Base-by-base conservation (phyloP, 108 stramenopile species). In the Pinguiococcus pyrenoidosus region DNA sequence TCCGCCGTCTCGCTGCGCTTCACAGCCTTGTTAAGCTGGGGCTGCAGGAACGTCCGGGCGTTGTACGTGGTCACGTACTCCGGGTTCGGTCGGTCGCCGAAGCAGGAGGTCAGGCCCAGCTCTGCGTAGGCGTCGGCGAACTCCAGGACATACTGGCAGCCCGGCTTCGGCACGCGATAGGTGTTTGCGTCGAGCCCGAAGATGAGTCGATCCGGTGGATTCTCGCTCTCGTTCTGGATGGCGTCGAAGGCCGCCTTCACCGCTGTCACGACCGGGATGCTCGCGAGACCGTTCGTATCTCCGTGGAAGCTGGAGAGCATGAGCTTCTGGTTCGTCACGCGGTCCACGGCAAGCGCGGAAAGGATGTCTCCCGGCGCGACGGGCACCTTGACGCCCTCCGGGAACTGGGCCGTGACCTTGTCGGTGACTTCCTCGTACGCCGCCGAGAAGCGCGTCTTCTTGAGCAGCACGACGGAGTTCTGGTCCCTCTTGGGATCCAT, bases 181-280 rank as follows among this genome's bases (percentile, higher is more conserved):
- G 79, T 81, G 56, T 87, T 87, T 32, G 85, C 85, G 62, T 87
- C 85, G 50, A 87, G 46, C 3, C 85, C 85, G 62, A 87, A 87
- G 32, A 87, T 49, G 2, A 87, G 71, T n/a, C 40, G 46, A 34
- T 16, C 12, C 6, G 6, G 7, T 4, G 50, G 50, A 4, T 42
- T 32, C 13, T 39, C 7, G 34, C 6, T 13, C 6, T 23, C 5
- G 37, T n/a, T n/a, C n/a, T n/a, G n/a, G n/a, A n/a, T n/a, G 56
- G 48, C n/a, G 8, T 77, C 72, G 20, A 62, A 29, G 39, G 65
- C 66, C 14, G 56, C 40, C 40, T 27, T 34, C 27, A 80, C 54
- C 29, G 85, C 85, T 29, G 56, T 49, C 14, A 79, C 36, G 24
- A 87, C 81, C 9, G 82, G 83, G 10, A 64, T 79, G 39, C 82